Base-by-base conservation (phyloP, 108 stramenopile species). In the Pseudonitzschia pungens region DNA sequence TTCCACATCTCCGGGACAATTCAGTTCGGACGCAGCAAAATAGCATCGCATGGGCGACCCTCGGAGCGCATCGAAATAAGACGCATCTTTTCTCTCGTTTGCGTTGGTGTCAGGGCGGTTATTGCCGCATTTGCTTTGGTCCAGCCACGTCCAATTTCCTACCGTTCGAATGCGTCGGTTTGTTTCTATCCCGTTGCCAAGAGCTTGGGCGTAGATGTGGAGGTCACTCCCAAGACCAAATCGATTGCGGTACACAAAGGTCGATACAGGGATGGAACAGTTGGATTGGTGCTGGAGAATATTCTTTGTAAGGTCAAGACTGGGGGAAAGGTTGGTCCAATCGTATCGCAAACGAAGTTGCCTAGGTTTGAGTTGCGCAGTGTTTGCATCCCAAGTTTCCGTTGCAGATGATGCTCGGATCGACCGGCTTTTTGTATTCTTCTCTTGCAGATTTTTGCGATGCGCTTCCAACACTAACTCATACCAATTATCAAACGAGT, bases 221-320 rank as follows among this genome's bases (percentile, higher is more conserved):
- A 87, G 69, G 62, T 83, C 81, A 63, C 77, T 78, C 16, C 87
- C 87, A 63, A 87, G 59, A 44, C 87, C 87, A 69, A 70, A 82
- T 26, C 74, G 69, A 74, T 79, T 87, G 1, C 77, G 81, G 56
- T 55, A 76, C 14, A 24, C 26, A 66, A 80, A 83, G 28, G 72
- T 58, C n/a, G 52, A 73, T 48, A 73, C 22, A 14, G 83, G 76
- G 1, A 77, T 21, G 22, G 76, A 65, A 42, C 82, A 81, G 45
- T 84, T 67, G 2, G 31, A 29, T 78, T 84, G 83, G 70, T 81
- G 76, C 27, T 64, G 40, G 18, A 62, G 24, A 50, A 84, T 74
- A 31, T 40, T 44, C 33, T 71, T 63, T 26, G 82, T 56, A 16
- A 75, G 26, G 8, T 76, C 65, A 1, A 71, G 65, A 15, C 29